These are phyloP conservation scores for Sphaerosporella brunnea DNA, from an alignment of 495 filamentous ascomycete genomes.

Conservation along the genomic window DNA sequence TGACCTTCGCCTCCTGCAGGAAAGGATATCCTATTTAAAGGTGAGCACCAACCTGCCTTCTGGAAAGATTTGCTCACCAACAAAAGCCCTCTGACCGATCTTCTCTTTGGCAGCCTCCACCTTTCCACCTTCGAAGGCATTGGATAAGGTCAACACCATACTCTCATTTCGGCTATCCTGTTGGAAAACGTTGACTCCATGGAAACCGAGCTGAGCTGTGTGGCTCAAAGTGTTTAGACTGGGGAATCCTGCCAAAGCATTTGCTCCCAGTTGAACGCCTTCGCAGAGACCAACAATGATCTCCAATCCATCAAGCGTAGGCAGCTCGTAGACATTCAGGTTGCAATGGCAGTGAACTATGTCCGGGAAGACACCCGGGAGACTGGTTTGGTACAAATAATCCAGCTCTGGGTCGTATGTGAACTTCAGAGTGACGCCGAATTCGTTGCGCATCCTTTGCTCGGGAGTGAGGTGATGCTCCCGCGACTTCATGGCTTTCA, in stretches of 20 bases:
- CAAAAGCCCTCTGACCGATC: conserved; percentile 68
- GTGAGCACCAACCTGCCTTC: too few species aligned
- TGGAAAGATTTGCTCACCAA: conserved; percentile 32
- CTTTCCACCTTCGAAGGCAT: conserved; percentile 48
- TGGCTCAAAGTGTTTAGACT: conserved; percentile 69
- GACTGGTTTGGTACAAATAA: conserved; percentile 65
- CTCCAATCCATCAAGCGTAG: conserved; percentile 76
- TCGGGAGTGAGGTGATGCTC: conserved; percentile 56
- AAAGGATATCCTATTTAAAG: conserved; percentile 55
- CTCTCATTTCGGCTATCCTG: conserved; percentile 93
- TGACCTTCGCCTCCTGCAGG: conserved; percentile 79
- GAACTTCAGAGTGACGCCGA: conserved; percentile 85
- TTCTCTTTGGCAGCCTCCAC: conserved; percentile 55
- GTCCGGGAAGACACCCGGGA: conserved; percentile 83
- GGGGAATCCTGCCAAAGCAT: conserved; percentile 82
- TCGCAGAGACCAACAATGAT: conserved; percentile 69
- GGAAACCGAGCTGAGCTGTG: conserved; percentile 62
- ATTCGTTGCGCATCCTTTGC: conserved; percentile 69
- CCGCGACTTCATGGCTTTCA: conserved; percentile 68
- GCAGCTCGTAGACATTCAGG: conserved; percentile 88
- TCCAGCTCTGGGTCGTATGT: conserved; percentile 60
- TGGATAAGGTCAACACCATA: conserved; percentile 71
- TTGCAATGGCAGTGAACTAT: conserved; percentile 74
- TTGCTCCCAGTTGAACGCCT: conserved; percentile 64
- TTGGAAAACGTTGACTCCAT: conserved; percentile 91